These are phyloP conservation scores for Brettanomyces bruxellensis DNA, from an alignment of 805 yeast species.

Conservation along the genomic window DNA sequence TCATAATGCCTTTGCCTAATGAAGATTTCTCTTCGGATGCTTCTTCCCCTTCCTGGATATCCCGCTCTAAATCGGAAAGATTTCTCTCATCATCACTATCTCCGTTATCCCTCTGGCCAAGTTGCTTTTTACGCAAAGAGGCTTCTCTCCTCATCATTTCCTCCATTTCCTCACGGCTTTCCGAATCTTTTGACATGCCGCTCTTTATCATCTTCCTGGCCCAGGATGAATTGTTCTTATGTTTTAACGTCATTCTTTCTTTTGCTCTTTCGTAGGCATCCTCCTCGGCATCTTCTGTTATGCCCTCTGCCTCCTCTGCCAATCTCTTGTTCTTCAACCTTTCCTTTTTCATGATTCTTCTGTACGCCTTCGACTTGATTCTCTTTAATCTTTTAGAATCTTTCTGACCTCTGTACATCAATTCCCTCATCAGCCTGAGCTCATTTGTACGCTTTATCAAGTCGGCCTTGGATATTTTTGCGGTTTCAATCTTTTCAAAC, in stretches of 20 bases:
- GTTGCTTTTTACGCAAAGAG: constrained; percentile 57
- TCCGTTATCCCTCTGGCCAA: constrained; percentile 32
- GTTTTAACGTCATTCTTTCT: constrained; percentile 88
- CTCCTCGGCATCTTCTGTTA: constrained; percentile 46
- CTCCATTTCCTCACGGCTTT: constrained; percentile 81
- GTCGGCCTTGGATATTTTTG: constrained; percentile 75
- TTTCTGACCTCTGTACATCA: constrained; percentile 92
- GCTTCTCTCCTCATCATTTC: constrained; percentile 91
- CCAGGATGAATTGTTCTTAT: constrained; percentile 84
- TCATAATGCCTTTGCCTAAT: constrained; percentile 82
- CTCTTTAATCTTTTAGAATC: constrained; percentile 87
- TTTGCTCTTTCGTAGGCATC: constrained; percentile 71
- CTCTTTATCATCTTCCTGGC: constrained; percentile 83
- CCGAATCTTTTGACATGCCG: constrained; percentile 82
- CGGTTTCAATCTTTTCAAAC: constrained; percentile 79
- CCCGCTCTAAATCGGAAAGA: constrained; percentile 43
- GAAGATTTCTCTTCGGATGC: constrained; percentile 30
- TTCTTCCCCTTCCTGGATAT: constrained; percentile 31
- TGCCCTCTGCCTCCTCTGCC: constrained; percentile 49
- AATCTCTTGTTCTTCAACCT: constrained; percentile 58
- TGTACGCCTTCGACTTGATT: constrained; percentile 86
- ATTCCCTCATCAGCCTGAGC: constrained; percentile 84
- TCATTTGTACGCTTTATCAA: constrained; percentile 69
- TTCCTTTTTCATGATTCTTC: constrained; percentile 81
- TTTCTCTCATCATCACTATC: constrained; percentile 32